Base-by-base conservation (phyloP, 257 asterid species). In the Osmanthus fragrans region DNA sequence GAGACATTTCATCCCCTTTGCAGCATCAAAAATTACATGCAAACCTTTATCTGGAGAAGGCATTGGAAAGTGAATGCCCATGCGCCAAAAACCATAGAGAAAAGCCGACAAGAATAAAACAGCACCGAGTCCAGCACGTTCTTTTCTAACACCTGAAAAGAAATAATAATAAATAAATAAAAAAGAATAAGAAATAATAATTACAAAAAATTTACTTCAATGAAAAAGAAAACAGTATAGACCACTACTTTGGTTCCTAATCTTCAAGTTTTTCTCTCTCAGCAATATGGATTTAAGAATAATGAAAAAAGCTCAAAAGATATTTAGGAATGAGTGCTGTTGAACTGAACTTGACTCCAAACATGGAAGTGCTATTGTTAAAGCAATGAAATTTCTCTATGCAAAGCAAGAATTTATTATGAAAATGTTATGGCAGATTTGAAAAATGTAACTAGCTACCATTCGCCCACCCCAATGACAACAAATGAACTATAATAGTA, bases 11-110 rank as follows among this genome's bases (percentile, higher is more conserved):
- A 71, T 13, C 39, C 65, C 74, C 25, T 39, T 30, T 16, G 80
- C 69, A 73, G 54, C 74, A 70, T 71, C 34, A 33, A 80, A 21
- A 69, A 72, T n/a, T 76, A 71, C 65, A 76, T 60, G 37, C 84
- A 36, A 78, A 94, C 99, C 99, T 88, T 88, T 96, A 83, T 93
- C 97, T 39, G 99, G 99, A 73, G 99, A 93, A 81, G 98, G 98
- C 99, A 96, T 93, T 29, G 99, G 99, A 79, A 96, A 96, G 85
- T 96, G 99, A 88, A 96, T 88, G 39, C 99, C 99, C 92, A 96
- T 84, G 79, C 97, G 94, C 99, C 99, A 96, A 85, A 96, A 93
- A 63, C 85, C 97, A 82, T 96, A 96, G n/a, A 96, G 97, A 87
- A 93, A 96, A 70, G 84, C 97, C 77, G 76, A 82, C 83, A 96